Conservation (phyloP, 176 grass and related monocot genomes). For the Carex scoparia region DNA sequence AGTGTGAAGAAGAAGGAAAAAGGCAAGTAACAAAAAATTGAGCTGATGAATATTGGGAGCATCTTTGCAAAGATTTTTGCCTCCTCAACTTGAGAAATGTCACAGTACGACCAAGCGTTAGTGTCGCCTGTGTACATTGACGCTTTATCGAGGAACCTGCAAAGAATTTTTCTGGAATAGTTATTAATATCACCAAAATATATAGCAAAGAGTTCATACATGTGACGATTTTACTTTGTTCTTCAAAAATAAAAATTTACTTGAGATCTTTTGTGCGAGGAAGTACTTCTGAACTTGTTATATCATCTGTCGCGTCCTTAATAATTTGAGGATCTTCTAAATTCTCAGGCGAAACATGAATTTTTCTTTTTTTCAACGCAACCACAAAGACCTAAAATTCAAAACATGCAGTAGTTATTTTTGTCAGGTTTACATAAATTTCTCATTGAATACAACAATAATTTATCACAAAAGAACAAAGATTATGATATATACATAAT, state of each 20-base stretch:
- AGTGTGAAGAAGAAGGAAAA: slow-evolving; percentile 48
- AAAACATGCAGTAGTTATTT: not conserved
- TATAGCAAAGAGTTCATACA: too few species aligned
- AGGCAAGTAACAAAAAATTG: slow-evolving; percentile 36
- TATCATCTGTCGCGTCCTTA: not conserved
- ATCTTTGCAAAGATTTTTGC: slow-evolving; percentile 25
- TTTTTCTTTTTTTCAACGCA: slow-evolving; percentile 39
- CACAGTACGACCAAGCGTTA: slow-evolving; percentile 28
- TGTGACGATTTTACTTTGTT: not conserved
- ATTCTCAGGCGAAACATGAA: slow-evolving; percentile 21
- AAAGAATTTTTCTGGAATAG: not conserved
- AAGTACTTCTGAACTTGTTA: not conserved
- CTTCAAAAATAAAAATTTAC: not conserved
- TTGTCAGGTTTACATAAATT: not conserved
- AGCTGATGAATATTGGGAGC: slow-evolving; percentile 56
- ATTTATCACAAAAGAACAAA: not conserved
- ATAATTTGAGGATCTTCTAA: slow-evolving; percentile 15
- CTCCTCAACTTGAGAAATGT: slow-evolving; percentile 39
- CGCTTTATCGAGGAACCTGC: slow-evolving; percentile 31
- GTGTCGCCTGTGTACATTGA: slow-evolving; percentile 11
- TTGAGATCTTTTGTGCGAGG: not conserved
- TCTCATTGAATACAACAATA: not conserved
- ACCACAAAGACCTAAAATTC: slow-evolving; percentile 34
- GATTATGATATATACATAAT: too few species aligned
- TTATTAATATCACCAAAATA: not conserved